Percentiles rank a stretch among this genome's conserved stretches.
Conservation (phyloP, 2,329 filamentous ascomycete species). For the Emergomyces orientalis region DNA sequence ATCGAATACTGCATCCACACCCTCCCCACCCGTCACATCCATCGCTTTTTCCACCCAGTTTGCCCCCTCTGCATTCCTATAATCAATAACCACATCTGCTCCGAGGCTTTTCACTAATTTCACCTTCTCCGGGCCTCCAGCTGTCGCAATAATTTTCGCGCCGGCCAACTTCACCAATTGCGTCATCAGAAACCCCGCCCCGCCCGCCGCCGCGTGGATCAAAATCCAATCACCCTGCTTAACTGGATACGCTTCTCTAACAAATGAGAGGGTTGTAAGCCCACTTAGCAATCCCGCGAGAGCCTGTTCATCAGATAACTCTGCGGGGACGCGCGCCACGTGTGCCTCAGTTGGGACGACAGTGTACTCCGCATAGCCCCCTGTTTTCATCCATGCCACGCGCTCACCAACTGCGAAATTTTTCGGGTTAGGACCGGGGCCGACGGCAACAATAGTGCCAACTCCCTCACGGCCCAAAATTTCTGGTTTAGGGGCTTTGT, state of each 20-base stretch:
- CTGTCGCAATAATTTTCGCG: constrained; percentile 70
- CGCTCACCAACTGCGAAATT: constrained; percentile 57
- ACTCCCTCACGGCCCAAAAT: constrained; percentile 71
- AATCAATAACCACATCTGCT: constrained; percentile 64
- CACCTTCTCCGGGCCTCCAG: constrained; percentile 63
- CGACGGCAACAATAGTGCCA: constrained; percentile 58
- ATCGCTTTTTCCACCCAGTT: constrained; percentile 73
- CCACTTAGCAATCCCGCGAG: constrained; percentile 69
- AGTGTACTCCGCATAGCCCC: constrained; percentile 53
- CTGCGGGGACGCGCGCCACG: constrained; percentile 55
- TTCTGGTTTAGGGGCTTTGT: constrained; percentile 61
- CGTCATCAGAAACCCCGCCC: constrained; percentile 64
- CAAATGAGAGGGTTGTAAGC: constrained; percentile 69
- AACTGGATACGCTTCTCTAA: constrained; percentile 62
- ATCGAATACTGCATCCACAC: constrained; percentile 72
- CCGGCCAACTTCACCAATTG: constrained; percentile 66
- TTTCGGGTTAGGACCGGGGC: constrained; percentile 42
- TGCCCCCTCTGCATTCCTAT: constrained; percentile 73
- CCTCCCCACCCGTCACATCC: constrained; percentile 67
- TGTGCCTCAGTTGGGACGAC: constrained; percentile 42
- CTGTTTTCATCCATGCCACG: constrained; percentile 57
- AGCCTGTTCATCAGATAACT: constrained; percentile 51
- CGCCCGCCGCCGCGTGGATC: constrained; percentile 77
- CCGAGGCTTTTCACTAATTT: constrained; percentile 57
- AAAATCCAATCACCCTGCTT: constrained; percentile 71